phyloP scores from a whole-genome alignment of 805 yeast genomes.

The Lipomyces mesembrius region DNA sequence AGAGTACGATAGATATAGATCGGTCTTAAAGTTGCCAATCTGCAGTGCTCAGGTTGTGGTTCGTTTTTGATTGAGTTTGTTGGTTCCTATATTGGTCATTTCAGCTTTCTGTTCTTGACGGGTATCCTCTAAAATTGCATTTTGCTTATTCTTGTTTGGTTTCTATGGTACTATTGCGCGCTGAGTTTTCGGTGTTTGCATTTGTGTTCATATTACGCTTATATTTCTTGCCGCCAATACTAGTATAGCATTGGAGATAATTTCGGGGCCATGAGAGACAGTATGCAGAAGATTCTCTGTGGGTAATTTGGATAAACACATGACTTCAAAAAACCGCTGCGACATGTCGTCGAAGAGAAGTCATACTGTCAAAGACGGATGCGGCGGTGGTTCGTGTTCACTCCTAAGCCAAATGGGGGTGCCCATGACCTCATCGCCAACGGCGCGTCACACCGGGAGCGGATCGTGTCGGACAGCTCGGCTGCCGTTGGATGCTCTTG shows the following conservation, averaged over 20 bases:
- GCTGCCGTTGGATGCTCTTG: too few species aligned
- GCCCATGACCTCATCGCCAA: background rate
- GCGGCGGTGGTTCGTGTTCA: too few species aligned
- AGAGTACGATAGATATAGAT: conserved; percentile 35
- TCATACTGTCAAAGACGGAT: too few species aligned
- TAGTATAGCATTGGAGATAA: background rate
- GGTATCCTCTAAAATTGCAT: conserved; percentile 2
- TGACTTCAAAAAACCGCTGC: too few species aligned
- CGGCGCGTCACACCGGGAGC: background rate
- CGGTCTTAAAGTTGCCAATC: conserved; percentile 2
- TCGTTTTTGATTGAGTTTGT: too few species aligned
- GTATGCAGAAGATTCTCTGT: too few species aligned
- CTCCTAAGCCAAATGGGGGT: too few species aligned
- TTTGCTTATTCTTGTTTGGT: background rate
- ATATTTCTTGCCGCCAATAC: too few species aligned
- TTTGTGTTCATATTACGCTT: background rate
- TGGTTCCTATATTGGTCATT: background rate
- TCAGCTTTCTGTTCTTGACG: background rate
- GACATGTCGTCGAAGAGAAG: too few species aligned
- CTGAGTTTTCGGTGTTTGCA: background rate
- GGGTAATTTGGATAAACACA: too few species aligned
- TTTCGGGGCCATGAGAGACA: background rate
- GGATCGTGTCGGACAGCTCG: background rate
- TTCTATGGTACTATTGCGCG: background rate
- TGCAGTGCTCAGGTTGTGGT: too few species aligned